Conservation (phyloP, 1,139 yeast species). For the Scheffersomyces lignicola region DNA sequence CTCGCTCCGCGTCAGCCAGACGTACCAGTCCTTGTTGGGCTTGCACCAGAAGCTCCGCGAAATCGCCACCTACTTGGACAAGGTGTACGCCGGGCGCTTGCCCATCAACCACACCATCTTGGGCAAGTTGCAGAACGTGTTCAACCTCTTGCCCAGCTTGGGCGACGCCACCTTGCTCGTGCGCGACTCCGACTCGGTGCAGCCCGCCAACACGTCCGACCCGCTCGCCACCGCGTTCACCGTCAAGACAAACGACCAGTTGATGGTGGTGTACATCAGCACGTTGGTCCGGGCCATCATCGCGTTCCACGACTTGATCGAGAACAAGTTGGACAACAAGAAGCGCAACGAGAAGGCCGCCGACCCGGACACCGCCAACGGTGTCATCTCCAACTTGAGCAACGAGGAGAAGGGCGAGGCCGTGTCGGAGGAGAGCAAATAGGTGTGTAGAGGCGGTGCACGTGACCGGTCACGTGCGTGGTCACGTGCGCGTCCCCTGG, state of each 20-base stretch:
- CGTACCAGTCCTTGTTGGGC: constrained; percentile 84
- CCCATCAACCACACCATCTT: constrained; percentile 90
- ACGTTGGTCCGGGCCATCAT: constrained; percentile 91
- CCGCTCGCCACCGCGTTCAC: constrained; percentile 81
- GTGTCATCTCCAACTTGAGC: constrained; percentile 2
- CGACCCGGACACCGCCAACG: constrained; percentile 10
- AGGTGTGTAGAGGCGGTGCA: too few relatives aligned
- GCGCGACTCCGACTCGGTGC: constrained; percentile 13
- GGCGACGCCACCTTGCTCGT: constrained; percentile 18
- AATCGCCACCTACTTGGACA: constrained; percentile 75
- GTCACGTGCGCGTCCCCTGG: too few relatives aligned
- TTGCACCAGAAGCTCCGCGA: constrained; percentile 78
- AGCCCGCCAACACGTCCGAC: constrained; percentile 27
- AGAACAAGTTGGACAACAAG: constrained; percentile 86
- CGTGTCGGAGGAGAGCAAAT: constrained; percentile 1
- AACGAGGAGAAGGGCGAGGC: constrained; percentile 9
- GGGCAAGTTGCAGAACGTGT: constrained; percentile 92
- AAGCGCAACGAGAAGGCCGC: constrained; percentile 43
- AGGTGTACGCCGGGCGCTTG: constrained; percentile 66
- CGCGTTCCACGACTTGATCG: constrained; percentile 95
- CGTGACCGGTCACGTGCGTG: too few relatives aligned
- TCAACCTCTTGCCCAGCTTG: constrained; percentile 87
- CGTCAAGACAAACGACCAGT: constrained; percentile 89
- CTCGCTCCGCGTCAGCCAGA: constrained; percentile 83
- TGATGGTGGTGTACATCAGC: constrained; percentile 90